Percentiles rank a stretch among this genome's conserved stretches.
Evolutionary conservation across 108 stramenopile species (phyloP).

Genomic region (Aurantiochytrium sp.): DNA sequence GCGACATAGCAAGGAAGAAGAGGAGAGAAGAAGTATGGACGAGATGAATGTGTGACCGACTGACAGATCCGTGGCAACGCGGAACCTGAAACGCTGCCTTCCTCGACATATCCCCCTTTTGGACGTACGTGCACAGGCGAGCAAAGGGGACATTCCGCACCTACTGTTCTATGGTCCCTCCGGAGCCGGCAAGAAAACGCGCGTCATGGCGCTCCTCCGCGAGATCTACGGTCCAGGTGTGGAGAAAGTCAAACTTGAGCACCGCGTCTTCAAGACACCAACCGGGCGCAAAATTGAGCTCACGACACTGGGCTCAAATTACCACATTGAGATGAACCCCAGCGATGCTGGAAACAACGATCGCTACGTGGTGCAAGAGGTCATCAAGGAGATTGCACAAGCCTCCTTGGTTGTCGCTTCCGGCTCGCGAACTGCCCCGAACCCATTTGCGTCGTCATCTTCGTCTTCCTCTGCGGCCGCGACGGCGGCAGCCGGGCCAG

Average conservation of each 20-base stretch:
- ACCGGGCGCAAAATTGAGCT: slow-evolving; percentile 76
- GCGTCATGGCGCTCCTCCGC: slow-evolving; percentile 77
- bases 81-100: no score
- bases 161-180: slow-evolving; percentile 91
- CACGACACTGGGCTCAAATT: slow-evolving; percentile 80
- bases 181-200: slow-evolving; percentile 93
- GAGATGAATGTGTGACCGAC: no score
- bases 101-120: no score
- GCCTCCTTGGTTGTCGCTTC: neutral
- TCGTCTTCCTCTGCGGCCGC: neutral
- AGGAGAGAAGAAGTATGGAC: no score
- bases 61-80: no score
- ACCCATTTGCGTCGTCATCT: neutral
- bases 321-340: slow-evolving; percentile 93
- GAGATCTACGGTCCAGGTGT: slow-evolving; percentile 80
- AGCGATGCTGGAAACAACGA: slow-evolving; percentile 90
- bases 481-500: no score
- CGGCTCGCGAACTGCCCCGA: neutral
- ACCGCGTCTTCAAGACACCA: slow-evolving; percentile 57
- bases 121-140: slow-evolving; percentile 24
- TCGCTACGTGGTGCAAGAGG: slow-evolving; percentile 91
- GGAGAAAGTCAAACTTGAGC: slow-evolving; percentile 54
- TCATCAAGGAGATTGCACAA: slow-evolving; percentile 95
- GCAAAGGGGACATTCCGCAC: slow-evolving; percentile 70
- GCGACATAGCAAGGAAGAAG: no score